Evolutionary conservation across 2,329 filamentous ascomycete species (phyloP).

Genomic region (Colletotrichum karsti): DNA sequence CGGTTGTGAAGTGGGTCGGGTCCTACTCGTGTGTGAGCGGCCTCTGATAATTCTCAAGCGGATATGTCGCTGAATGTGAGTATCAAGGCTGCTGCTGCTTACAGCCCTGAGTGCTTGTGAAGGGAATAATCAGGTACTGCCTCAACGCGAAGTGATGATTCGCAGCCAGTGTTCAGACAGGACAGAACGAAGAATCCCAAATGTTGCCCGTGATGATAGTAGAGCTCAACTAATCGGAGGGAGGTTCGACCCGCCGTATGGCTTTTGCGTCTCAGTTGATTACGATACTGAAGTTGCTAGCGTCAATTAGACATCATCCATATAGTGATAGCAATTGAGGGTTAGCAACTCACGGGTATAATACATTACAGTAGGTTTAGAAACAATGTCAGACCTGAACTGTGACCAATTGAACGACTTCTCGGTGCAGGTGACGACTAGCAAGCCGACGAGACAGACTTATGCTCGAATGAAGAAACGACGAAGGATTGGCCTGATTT

Average conservation of each 20-base stretch:
- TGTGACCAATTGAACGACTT: not conserved
- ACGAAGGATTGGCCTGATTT: not conserved
- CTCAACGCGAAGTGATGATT: too few relatives aligned
- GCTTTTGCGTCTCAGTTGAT: not conserved
- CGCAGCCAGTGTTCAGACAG: not conserved
- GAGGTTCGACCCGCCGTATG: not conserved
- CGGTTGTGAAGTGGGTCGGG: not conserved
- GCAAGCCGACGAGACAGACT: slow-evolving; percentile 2
- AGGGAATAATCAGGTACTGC: too few relatives aligned
- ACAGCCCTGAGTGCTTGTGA: too few relatives aligned
- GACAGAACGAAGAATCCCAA: too few relatives aligned
- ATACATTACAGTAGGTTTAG: slow-evolving; percentile 14
- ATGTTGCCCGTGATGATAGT: too few relatives aligned
- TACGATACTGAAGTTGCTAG: not conserved
- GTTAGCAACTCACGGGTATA: slow-evolving; percentile 11
- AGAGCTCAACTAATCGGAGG: not conserved
- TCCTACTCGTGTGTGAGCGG: not conserved
- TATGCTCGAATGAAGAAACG: not conserved
- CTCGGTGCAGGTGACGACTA: slow-evolving; percentile 1
- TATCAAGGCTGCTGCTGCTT: too few relatives aligned
- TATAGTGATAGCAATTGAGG: not conserved
- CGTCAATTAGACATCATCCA: not conserved
- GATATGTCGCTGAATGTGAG: not conserved
- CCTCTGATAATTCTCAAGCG: not conserved
- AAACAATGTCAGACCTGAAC: not conserved